Evolutionary conservation across 805 yeast genomes (phyloP).

Genomic region (Yarrowia keelungensis): DNA sequence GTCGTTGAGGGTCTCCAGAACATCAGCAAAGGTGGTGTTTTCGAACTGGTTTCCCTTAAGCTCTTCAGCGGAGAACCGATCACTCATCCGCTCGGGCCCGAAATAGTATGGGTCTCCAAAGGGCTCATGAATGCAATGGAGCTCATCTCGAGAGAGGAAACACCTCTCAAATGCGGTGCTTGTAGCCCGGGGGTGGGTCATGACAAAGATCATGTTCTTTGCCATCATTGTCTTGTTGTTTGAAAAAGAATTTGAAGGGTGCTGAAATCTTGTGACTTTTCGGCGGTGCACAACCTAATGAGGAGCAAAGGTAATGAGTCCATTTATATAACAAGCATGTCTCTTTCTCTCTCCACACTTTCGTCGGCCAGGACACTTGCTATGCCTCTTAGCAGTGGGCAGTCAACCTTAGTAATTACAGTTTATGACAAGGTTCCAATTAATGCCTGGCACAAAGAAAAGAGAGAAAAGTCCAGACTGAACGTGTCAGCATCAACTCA

Average conservation of each 20-base stretch:
- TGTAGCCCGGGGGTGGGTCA: constrained; percentile 46
- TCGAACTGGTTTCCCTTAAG: constrained; percentile 37
- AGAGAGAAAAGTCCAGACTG: too few species aligned
- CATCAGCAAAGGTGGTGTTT: constrained; percentile 42
- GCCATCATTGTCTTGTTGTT: constrained; percentile 29
- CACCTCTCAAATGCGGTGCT: constrained; percentile 46
- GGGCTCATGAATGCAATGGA: constrained; percentile 45
- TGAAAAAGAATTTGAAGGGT: not conserved
- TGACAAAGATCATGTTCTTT: constrained; percentile 41
- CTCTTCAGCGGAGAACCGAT: constrained; percentile 42
- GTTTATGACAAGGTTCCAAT: constrained; percentile 7
- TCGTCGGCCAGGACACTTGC: constrained; percentile 11
- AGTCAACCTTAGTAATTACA: constrained; percentile 12
- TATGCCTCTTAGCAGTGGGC: constrained; percentile 14
- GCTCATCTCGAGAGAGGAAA: constrained; percentile 44
- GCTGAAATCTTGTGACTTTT: not conserved
- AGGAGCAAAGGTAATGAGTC: not conserved
- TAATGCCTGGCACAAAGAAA: not conserved
- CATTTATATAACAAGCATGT: constrained; percentile 1
- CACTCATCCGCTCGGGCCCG: constrained; percentile 45
- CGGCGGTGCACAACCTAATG: constrained; percentile 14
- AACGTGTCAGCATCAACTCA: too few species aligned
- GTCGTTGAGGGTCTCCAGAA: constrained; percentile 39
- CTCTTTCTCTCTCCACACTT: constrained; percentile 24
- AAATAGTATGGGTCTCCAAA: constrained; percentile 46